phyloP scores from a whole-genome alignment of 495 filamentous ascomycete species.

The Haplographium delicatum region DNA sequence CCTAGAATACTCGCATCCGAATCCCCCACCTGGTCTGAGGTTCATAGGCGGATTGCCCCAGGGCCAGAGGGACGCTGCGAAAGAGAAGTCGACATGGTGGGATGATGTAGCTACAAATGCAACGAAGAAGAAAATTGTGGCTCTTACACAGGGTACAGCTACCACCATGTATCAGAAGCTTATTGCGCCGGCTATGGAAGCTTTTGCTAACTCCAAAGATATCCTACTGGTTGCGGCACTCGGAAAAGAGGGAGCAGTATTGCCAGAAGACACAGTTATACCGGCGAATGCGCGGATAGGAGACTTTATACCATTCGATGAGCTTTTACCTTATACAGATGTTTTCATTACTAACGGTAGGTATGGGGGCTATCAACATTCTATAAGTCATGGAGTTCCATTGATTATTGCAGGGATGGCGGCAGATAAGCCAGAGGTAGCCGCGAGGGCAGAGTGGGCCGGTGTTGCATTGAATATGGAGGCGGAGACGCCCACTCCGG shows the following conservation, averaged over 20 bases:
- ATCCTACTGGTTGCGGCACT: slow-evolving; percentile 27
- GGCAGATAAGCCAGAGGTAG: slow-evolving; percentile 30
- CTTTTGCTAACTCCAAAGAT: slow-evolving; percentile 17
- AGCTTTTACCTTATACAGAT: slow-evolving; percentile 23
- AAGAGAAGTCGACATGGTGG: slow-evolving; percentile 27
- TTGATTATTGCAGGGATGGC: slow-evolving; percentile 28
- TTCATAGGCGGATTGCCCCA: slow-evolving; percentile 30
- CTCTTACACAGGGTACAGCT: slow-evolving; percentile 28
- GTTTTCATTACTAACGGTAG: slow-evolving; percentile 33
- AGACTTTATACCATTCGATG: slow-evolving; percentile 34
- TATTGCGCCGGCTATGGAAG: slow-evolving; percentile 25
- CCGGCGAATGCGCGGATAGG: slow-evolving; percentile 25
- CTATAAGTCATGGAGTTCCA: slow-evolving; percentile 28
- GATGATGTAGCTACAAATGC: slow-evolving; percentile 17
- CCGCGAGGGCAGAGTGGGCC: slow-evolving; percentile 28
- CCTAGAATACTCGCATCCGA: slow-evolving; percentile 31
- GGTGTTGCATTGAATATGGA: slow-evolving; percentile 29
- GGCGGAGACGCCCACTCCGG: slow-evolving; percentile 22
- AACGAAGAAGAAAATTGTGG: slow-evolving; percentile 23
- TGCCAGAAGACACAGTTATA: slow-evolving; percentile 4
- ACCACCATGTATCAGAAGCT: slow-evolving; percentile 20
- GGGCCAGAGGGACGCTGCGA: slow-evolving; percentile 2
- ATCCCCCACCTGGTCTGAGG: slow-evolving; percentile 28
- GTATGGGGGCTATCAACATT: slow-evolving; percentile 30
- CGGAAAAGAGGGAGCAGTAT: slow-evolving; percentile 20